phyloP scores from a whole-genome alignment of 352 stramenopile genomes.

The Pythium utonaiense region DNA sequence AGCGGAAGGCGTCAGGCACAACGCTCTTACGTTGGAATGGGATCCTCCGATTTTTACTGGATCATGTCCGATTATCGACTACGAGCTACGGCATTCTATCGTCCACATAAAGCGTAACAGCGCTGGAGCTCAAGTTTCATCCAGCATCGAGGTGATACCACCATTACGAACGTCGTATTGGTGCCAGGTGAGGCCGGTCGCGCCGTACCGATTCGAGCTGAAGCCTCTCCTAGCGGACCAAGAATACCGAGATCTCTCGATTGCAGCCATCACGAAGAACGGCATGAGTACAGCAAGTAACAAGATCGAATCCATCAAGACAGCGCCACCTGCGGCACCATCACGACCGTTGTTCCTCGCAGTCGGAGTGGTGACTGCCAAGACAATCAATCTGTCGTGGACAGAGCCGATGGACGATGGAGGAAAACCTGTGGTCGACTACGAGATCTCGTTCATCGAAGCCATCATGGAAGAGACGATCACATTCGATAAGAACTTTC shows the following conservation, averaged over 20 bases:
- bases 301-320: constrained; percentile 31
- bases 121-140: neutral
- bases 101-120: constrained; percentile 15
- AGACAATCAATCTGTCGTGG: constrained; percentile 66
- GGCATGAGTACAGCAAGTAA: constrained; percentile 55
- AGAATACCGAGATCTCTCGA: constrained; percentile 43
- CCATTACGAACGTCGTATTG: constrained; percentile 39
- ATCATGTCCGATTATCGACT: constrained; percentile 61
- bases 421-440: constrained; percentile 54
- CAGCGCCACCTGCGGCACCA: constrained; percentile 30
- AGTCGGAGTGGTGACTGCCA: constrained; percentile 47
- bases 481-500: constrained; percentile 31
- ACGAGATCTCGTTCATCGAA: constrained; percentile 63
- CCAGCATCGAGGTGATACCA: constrained; percentile 22
- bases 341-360: constrained; percentile 45
- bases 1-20: constrained; percentile 33
- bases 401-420: constrained; percentile 53
- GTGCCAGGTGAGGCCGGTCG: constrained; percentile 49
- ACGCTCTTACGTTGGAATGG: constrained; percentile 44
- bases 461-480: constrained; percentile 53
- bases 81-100: constrained; percentile 48
- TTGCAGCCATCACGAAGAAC: constrained; percentile 51
- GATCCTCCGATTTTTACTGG: constrained; percentile 72
- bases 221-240: constrained; percentile 36
- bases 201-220: constrained; percentile 42